phyloP scores from a whole-genome alignment of 2,329 filamentous ascomycete species.

The Exophiala aquamarina region DNA sequence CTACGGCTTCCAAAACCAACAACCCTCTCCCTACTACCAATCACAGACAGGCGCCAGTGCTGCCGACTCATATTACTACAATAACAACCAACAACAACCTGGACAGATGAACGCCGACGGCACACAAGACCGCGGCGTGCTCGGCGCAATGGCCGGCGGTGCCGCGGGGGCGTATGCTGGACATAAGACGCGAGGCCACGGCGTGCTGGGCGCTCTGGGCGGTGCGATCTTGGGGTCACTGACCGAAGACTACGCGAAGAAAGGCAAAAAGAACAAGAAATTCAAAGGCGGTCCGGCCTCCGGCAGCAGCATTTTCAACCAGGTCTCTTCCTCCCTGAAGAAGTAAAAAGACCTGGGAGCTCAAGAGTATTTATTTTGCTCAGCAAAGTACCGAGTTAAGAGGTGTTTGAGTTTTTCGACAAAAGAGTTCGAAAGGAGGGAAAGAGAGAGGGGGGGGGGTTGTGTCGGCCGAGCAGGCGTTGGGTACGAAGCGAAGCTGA shows the following conservation, averaged over 20 bases:
- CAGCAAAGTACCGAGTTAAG: too few species aligned
- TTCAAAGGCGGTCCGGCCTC: conserved; percentile 12
- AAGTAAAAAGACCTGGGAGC: conserved; percentile 6
- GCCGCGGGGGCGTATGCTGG: conserved; percentile 58
- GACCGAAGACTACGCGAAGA: conserved; percentile 54
- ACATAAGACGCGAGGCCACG: conserved; percentile 53
- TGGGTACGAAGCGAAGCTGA: conserved; percentile 10
- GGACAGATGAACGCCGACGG: conserved; percentile 3
- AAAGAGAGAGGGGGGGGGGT: conserved; percentile 30
- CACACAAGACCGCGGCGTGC: conserved; percentile 55
- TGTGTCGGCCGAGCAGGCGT: conserved; percentile 7
- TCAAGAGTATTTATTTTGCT: conserved; percentile 1
- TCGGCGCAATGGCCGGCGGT: conserved; percentile 58
- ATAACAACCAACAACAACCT: conserved; percentile 1
- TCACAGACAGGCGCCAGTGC: not conserved
- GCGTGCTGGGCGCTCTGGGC: conserved; percentile 56
- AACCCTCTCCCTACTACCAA: conserved; percentile 2
- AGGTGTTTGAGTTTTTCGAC: too few species aligned
- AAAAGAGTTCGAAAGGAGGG: conserved; percentile 39
- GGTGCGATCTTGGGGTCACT: conserved; percentile 58
- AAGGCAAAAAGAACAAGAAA: conserved; percentile 40
- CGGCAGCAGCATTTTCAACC: conserved; percentile 19
- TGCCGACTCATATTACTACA: conserved; percentile 6
- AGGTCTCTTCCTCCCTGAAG: too few species aligned
- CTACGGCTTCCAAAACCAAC: conserved; percentile 3